Evolutionary conservation across 2,329 filamentous ascomycete genomes (phyloP), one percentile per base, ranked within the genome.

Genomic region (Helicocarpus griseus): DNA sequence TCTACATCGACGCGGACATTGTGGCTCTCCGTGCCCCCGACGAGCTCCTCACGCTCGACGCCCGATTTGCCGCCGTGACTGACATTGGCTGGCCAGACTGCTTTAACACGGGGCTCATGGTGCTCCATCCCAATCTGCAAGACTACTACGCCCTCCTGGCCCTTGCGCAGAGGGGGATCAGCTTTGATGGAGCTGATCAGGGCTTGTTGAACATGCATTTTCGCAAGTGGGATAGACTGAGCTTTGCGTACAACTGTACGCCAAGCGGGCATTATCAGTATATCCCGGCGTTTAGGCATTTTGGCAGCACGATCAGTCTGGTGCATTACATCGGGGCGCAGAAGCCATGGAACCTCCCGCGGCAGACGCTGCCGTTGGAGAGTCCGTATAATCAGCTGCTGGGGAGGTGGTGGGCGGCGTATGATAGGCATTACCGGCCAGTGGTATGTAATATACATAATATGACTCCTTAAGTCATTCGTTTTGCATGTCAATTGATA

Each of bases 81-180:
- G 93, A 98, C 69, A 89, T 97, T 61, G 93, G 93, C 60, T 98
- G 93, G 93, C 93, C 93, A 31, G 93, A 98, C 71, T 80, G 90
- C 55, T 97, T 97, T 81, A 98, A 98, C 71, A 89, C 87, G n/a
- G 93, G 93, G 63, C 82, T 98, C 60, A 94, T 98, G 89, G 89
- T 89, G 33, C 71, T 98, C 54, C 85, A 78, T 14, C 93, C 93
- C 31, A 86, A 91, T 69, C 76, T 90, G 78, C 86, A 85, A 52
- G 90, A 95, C 59, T 97, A 90, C 70, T 85, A 89, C 70, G 86
- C 88, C 39, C 77, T 98, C 64, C 76, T 83, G 57, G 87, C 87
- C 56, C 82, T 96, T 77, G 89, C 93, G 24, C 80, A 89, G 60
- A 78, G 83, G 51, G 90, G 90, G 24, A 87, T 91, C 65, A 96